Evolutionary conservation across 2,329 filamentous ascomycete genomes (phyloP).

Genomic region (Xylariaceae sp.): DNA sequence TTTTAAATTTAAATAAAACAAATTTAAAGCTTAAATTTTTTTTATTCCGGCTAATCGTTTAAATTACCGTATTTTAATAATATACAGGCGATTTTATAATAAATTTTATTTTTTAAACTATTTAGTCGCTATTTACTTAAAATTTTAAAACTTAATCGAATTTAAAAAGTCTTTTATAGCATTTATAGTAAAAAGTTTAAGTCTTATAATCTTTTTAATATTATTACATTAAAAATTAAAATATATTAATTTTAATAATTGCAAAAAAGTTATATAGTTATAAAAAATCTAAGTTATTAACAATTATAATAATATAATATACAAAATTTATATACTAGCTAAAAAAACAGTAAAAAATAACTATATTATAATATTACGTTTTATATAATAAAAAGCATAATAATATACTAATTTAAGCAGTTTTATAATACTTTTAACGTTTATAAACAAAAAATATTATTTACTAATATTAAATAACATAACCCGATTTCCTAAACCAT

Average conservation of each 20-base stretch:
- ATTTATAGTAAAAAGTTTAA: background rate
- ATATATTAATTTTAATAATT: background rate
- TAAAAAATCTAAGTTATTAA: background rate
- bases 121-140: too few relatives aligned
- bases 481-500: background rate
- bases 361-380: background rate
- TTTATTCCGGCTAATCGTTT: too few relatives aligned
- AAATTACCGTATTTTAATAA: too few relatives aligned
- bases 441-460: background rate
- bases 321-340: background rate
- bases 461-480: background rate
- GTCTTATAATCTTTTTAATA: background rate
- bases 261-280: background rate
- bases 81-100: too few relatives aligned
- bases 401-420: background rate
- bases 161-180: too few relatives aligned
- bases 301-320: background rate
- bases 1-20: slow-evolving; percentile 2
- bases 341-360: too few relatives aligned
- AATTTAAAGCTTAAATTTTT: background rate
- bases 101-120: too few relatives aligned
- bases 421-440: background rate
- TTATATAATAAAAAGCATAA: background rate
- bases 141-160: too few relatives aligned
- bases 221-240: background rate